phyloP scores from a whole-genome alignment of 495 filamentous ascomycete species.

The Penicillium turbatum region DNA sequence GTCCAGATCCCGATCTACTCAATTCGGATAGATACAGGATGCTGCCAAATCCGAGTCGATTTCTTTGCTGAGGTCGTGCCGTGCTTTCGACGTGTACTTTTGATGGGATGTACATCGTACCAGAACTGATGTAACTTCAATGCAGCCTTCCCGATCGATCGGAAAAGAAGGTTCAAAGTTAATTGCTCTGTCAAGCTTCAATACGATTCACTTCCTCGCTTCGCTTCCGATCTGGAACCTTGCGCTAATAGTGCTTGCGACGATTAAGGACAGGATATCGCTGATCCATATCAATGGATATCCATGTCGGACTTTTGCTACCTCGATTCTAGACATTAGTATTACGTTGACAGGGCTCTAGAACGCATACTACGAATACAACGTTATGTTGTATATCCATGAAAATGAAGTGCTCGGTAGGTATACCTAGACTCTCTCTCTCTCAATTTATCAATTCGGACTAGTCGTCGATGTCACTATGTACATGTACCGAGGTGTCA shows the following conservation, averaged over 20 bases:
- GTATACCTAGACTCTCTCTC: neutral
- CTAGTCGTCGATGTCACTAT: neutral
- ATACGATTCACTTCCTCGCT: neutral
- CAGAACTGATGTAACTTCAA: conserved; percentile 20
- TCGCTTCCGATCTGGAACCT: neutral
- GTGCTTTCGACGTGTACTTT: conserved; percentile 15
- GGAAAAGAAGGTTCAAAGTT: conserved; percentile 15
- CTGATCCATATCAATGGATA: neutral
- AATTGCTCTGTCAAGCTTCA: conserved; percentile 6
- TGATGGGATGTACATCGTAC: neutral
- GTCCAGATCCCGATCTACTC: conserved; percentile 9
- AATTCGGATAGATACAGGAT: conserved; percentile 6
- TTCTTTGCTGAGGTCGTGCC: conserved; percentile 1
- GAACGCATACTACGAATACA: neutral
- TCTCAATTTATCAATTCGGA: neutral
- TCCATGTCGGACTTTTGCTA: neutral
- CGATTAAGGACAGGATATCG: neutral
- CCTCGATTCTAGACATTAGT: conserved; percentile 1
- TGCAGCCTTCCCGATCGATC: conserved; percentile 22
- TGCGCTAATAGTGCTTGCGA: neutral
- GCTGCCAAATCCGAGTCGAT: neutral
- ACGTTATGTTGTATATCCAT: neutral
- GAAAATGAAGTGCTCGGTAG: neutral
- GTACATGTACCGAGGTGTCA: neutral
- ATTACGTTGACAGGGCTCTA: neutral